Percentiles rank a stretch among this genome's conserved stretches.
phyloP scores from a whole-genome alignment of 2,329 filamentous ascomycete genomes.

The Ophiosphaerella herpotricha region DNA sequence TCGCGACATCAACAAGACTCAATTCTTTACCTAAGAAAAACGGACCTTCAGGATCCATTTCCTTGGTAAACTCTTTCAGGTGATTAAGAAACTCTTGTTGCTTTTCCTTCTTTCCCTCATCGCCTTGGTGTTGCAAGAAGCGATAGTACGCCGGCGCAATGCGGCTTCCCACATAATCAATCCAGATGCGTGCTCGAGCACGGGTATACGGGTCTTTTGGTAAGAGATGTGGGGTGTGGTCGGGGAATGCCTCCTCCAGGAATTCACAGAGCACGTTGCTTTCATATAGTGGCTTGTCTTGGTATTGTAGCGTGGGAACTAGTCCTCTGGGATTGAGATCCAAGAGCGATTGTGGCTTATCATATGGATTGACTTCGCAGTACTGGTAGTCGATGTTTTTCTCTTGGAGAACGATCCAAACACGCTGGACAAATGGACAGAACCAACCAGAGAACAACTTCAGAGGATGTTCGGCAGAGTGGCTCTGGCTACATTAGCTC shows the following conservation, averaged over 20 bases:
- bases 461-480: conserved; percentile 52
- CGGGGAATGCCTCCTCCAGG: conserved; percentile 70
- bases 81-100: conserved; percentile 62
- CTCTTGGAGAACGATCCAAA: conserved; percentile 74
- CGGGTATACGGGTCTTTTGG: conserved; percentile 66
- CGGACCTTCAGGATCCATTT: conserved; percentile 66
- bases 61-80: conserved; percentile 63
- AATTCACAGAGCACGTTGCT: conserved; percentile 76
- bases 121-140: conserved; percentile 51
- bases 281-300: conserved; percentile 69
- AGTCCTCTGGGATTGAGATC: conserved; percentile 75
- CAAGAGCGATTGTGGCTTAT: conserved; percentile 70
- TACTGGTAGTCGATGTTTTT: conserved; percentile 77
- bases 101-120: conserved; percentile 53
- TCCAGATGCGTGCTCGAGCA: conserved; percentile 72
- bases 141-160: conserved; percentile 73
- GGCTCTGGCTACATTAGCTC: conserved; percentile 22
- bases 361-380: conserved; percentile 71
- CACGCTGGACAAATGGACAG: conserved; percentile 69
- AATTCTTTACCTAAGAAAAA: conserved; percentile 70
- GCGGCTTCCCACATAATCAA: conserved; percentile 69
- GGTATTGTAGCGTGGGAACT: conserved; percentile 68
- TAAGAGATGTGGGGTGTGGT: conserved; percentile 57
- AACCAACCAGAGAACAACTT: conserved; percentile 79
- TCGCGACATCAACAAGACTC: conserved; percentile 70